Evolutionary conservation across 805 yeast species (phyloP).

Genomic region (Candida ponderosae): DNA sequence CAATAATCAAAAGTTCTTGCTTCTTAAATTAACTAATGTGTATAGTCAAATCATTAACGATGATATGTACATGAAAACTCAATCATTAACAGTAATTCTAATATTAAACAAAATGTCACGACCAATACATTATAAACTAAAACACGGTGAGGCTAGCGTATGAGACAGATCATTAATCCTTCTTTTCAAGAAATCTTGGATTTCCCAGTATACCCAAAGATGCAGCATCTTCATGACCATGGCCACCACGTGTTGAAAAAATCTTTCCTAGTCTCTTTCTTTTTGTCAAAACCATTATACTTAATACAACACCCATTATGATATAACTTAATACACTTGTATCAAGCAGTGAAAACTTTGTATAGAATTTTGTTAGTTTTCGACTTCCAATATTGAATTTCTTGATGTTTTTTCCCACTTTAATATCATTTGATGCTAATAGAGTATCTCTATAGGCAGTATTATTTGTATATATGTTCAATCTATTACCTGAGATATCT

Average conservation of each 20-base stretch:
- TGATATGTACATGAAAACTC: too few species aligned
- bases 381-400: constrained; percentile 25
- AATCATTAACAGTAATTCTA: too few species aligned
- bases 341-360: constrained; percentile 33
- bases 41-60: too few species aligned
- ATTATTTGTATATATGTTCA: constrained; percentile 4
- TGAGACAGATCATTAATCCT: not conserved
- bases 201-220: constrained; percentile 1
- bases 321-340: constrained; percentile 29
- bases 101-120: too few species aligned
- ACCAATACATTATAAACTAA: too few species aligned
- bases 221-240: not conserved
- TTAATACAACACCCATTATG: not conserved
- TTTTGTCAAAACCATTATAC: not conserved
- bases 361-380: constrained; percentile 23
- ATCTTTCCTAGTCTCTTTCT: not conserved
- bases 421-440: constrained; percentile 11
- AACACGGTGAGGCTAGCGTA: too few species aligned
- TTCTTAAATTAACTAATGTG: too few species aligned
- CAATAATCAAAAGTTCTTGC: too few species aligned
- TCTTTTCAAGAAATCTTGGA: not conserved
- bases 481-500: constrained; percentile 26
- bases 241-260: too few species aligned
- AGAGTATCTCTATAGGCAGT: constrained; percentile 4
- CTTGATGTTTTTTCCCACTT: constrained; percentile 38